A percentile compares a stretch with the other conserved stretches of the same genome.
Conservation (phyloP, 192 early-diverging fungal genomes). For the Coemansia biformis region DNA sequence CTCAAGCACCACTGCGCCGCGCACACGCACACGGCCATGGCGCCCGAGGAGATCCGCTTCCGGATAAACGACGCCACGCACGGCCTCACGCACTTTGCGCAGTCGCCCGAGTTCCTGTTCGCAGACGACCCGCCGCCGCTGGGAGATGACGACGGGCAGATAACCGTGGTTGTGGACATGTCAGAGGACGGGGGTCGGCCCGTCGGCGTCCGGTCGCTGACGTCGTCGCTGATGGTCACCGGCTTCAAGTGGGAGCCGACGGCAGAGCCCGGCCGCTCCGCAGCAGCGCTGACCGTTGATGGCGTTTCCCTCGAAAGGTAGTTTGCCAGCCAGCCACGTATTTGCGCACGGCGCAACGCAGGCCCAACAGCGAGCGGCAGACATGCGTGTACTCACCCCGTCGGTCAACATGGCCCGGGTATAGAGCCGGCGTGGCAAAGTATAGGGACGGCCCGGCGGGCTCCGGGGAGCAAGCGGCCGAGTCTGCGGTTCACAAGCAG, state of each 20-base stretch:
- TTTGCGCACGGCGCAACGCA: too few species aligned
- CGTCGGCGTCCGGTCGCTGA: constrained; percentile 19
- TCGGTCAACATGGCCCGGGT: too few species aligned
- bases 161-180: constrained; percentile 36
- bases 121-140: constrained; percentile 35
- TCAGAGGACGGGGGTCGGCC: constrained; percentile 16
- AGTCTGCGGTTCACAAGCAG: background rate
- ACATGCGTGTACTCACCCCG: too few species aligned
- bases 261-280: background rate
- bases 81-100: constrained; percentile 27
- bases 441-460: background rate
- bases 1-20: too few species aligned
- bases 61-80: constrained; percentile 25
- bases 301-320: constrained; percentile 22
- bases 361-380: too few species aligned
- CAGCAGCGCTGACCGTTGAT: constrained; percentile 15
- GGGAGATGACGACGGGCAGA: constrained; percentile 16
- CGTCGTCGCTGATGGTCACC: constrained; percentile 32
- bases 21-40: too few species aligned
- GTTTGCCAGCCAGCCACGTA: too few species aligned
- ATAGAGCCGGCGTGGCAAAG: background rate
- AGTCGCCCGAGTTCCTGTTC: constrained; percentile 23
- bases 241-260: constrained; percentile 27
- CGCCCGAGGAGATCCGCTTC: constrained; percentile 17
- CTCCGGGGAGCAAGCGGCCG: background rate